Evolutionary conservation across 1,284 basidiomycete species (phyloP), one percentile per base, ranked within the genome.

Genomic region (Rhodotorula mucilaginosa): DNA sequence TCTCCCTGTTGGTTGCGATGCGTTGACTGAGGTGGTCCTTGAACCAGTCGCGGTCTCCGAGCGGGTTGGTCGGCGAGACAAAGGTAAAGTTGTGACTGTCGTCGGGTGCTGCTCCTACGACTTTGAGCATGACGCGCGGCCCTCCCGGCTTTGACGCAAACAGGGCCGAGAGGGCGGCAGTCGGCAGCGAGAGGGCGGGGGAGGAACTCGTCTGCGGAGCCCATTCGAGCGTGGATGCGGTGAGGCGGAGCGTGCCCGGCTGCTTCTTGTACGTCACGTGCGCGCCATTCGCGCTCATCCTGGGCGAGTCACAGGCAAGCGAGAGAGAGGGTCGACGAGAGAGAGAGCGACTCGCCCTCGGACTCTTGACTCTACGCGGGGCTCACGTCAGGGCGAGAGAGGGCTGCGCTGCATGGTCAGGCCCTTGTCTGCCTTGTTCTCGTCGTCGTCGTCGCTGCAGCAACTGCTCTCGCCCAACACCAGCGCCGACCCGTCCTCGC

Each of bases 91-190:
- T 90, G 81, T 92, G 92, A 76, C 88, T 90, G 81, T 64, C 62
- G 16, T 89, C 90, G 19, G 83, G 83, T 65, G 39, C 19, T 48
- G 52, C n/a, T 3, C n/a, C 21, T 47, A 49, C 59, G 46, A 92
- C 82, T 79, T 92, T 91, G 63, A 93, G 83, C 68, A 88, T 84
- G 75, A 90, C 88, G 79, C 90, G 88, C 0, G 89, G 81, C 5
- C 89, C 86, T 68, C 88, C 89, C 76, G 89, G 88, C 79, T 91
- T 92, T 80, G 89, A 91, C 76, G 89, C 90, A 80, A 91, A 92
- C 49, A 92, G 83, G 21, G 88, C 90, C 91, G 78, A 21, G 34
- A 77, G 54, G 39, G 66, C 80, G 56, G 87, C 85, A 68, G 89
- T 87, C 71, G 83, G 76, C 77, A 87, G 82, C 18, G 86, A 82